Conservation (phyloP, 768 basidiomycete genomes). For the Tremella mesenterica region DNA sequence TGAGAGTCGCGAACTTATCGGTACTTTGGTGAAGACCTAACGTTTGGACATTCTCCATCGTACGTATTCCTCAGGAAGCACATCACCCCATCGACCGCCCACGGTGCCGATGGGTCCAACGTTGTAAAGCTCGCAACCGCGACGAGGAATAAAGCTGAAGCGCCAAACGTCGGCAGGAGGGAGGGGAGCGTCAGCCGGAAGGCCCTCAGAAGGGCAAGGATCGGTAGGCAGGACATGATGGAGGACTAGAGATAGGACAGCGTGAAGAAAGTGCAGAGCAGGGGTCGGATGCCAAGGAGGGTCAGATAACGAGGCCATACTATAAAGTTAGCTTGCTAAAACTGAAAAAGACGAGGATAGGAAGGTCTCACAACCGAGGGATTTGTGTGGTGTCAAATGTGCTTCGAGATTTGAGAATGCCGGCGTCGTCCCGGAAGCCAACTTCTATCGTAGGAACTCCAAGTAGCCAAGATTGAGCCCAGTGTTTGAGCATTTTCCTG, state of each 20-base stretch:
- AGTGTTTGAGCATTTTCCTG: constrained; percentile 45
- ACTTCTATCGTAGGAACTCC: constrained; percentile 42
- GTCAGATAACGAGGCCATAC: constrained; percentile 24
- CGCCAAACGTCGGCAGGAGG: constrained; percentile 34
- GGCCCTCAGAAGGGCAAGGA: constrained; percentile 9
- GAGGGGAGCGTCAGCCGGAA: constrained; percentile 8
- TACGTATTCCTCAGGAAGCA: constrained; percentile 32
- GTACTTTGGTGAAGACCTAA: too few species aligned
- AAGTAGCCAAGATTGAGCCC: constrained; percentile 46
- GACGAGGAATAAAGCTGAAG: constrained; percentile 31
- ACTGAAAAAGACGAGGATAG: neutral
- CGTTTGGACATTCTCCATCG: constrained; percentile 26
- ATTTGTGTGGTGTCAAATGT: constrained; percentile 37
- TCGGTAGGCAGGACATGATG: constrained; percentile 33
- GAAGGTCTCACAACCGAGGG: constrained; percentile 30
- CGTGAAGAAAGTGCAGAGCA: constrained; percentile 29
- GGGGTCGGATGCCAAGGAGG: constrained; percentile 34
- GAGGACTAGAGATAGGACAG: constrained; percentile 23
- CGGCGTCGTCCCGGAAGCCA: constrained; percentile 40
- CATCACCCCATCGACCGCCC: constrained; percentile 27
- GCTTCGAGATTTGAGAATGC: constrained; percentile 28
- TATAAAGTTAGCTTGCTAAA: constrained; percentile 10
- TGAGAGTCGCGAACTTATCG: too few species aligned
- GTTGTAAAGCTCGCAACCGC: constrained; percentile 32
- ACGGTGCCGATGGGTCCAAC: constrained; percentile 17